Evolutionary conservation across 2,329 filamentous ascomycete species (phyloP).

Genomic region (Botryosphaeria dothidea): DNA sequence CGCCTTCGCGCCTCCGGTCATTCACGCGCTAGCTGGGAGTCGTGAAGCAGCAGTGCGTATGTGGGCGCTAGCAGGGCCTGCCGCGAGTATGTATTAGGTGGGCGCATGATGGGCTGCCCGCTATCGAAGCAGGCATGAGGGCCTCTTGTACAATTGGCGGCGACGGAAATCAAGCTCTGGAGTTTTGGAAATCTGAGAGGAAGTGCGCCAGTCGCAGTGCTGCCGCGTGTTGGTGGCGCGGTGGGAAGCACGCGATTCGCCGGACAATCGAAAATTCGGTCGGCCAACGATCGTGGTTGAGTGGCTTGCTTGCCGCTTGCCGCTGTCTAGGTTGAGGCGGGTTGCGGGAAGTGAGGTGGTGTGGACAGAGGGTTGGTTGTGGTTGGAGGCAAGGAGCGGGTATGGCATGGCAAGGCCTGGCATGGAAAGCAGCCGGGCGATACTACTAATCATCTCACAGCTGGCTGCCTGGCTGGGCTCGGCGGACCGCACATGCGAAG

Average conservation of each 20-base stretch:
- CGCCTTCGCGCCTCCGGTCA: constrained; percentile 1
- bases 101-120: constrained; percentile 2
- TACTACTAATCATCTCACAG: too few species aligned
- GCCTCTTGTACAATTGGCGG: background rate
- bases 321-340: background rate
- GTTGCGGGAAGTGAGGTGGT: background rate
- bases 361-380: background rate
- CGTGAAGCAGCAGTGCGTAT: background rate
- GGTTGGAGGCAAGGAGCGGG: constrained; percentile 1
- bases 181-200: background rate
- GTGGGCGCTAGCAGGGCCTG: background rate
- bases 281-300: background rate
- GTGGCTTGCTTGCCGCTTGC: background rate
- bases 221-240: constrained; percentile 10
- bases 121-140: background rate
- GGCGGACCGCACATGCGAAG: constrained; percentile 9
- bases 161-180: constrained; percentile 1
- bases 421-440: too few species aligned
- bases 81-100: background rate
- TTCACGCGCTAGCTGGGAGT: background rate
- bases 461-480: background rate
- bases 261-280: background rate
- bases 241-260: background rate
- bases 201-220: background rate
- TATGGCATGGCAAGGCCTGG: background rate